Percentiles rank a stretch among this genome's conserved stretches.
Conservation (phyloP, 768 basidiomycete genomes). For the Termitomyces sp. region DNA sequence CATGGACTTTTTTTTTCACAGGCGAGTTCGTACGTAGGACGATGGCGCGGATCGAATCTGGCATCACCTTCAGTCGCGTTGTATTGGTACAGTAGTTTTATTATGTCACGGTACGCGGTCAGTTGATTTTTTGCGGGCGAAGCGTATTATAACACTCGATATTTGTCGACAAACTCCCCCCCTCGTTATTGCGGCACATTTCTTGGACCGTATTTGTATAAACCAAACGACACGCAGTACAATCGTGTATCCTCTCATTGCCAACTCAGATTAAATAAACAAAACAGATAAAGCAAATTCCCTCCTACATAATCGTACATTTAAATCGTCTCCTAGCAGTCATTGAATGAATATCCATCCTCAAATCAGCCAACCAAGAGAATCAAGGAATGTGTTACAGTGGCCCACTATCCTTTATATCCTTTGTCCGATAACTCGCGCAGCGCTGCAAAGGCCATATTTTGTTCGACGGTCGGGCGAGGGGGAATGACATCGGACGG, state of each 20-base stretch:
- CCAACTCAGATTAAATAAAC: constrained; percentile 9
- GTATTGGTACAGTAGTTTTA: constrained; percentile 53
- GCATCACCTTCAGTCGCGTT: constrained; percentile 35
- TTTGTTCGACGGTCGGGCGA: constrained; percentile 76
- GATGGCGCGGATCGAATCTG: constrained; percentile 30
- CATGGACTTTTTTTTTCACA: constrained; percentile 12
- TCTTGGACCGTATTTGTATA: constrained; percentile 2
- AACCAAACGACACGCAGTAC: constrained; percentile 9
- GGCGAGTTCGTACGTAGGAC: constrained; percentile 14
- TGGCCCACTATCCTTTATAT: neutral
- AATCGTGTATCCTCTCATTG: constrained; percentile 14
- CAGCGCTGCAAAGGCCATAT: constrained; percentile 76
- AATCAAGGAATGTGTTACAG: constrained; percentile 12
- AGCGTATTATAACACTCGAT: constrained; percentile 11
- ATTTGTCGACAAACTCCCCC: constrained; percentile 11
- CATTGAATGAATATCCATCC: neutral
- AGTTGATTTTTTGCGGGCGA: constrained; percentile 16
- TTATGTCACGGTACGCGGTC: constrained; percentile 36
- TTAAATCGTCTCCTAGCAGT: neutral
- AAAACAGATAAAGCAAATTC: constrained; percentile 1
- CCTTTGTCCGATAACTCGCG: constrained; percentile 38
- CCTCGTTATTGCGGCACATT: neutral
- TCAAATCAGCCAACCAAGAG: neutral
- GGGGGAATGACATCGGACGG: constrained; percentile 39
- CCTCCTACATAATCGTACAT: constrained; percentile 1